Evolutionary conservation across 495 filamentous ascomycete genomes (phyloP).

Genomic region (Penicillium mononematosum): DNA sequence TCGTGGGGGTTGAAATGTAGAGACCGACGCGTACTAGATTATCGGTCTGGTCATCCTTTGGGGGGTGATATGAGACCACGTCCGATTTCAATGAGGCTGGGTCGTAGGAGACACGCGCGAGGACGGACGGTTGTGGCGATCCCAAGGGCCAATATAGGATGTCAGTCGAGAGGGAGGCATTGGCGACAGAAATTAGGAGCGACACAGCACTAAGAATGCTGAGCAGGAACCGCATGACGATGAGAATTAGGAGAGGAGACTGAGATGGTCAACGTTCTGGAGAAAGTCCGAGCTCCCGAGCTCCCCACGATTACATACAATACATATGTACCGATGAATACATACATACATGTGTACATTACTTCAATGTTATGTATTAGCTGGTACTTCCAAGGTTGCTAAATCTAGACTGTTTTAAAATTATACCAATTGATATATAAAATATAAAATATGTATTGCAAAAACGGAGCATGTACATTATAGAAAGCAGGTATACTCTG

Average conservation of each 20-base stretch:
- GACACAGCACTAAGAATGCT: slow-evolving; percentile 20
- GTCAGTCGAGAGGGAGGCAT: slow-evolving; percentile 32
- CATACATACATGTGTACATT: too few relatives aligned
- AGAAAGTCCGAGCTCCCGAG: neutral
- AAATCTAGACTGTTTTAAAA: too few relatives aligned
- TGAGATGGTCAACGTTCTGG: neutral
- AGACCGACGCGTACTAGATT: slow-evolving; percentile 40
- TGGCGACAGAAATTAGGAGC: slow-evolving; percentile 19
- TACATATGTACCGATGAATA: too few relatives aligned
- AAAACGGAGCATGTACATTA: too few relatives aligned
- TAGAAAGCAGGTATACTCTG: neutral
- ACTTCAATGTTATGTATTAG: too few relatives aligned
- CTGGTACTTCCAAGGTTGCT: too few relatives aligned
- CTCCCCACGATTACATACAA: neutral
- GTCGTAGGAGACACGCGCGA: slow-evolving; percentile 45
- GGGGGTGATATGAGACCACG: slow-evolving; percentile 38
- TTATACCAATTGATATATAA: too few relatives aligned
- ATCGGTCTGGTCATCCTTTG: slow-evolving; percentile 18
- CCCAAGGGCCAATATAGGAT: slow-evolving; percentile 44
- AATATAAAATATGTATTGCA: too few relatives aligned
- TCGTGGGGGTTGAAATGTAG: slow-evolving; percentile 28
- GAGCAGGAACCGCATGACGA: slow-evolving; percentile 30
- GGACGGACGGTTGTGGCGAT: slow-evolving; percentile 35
- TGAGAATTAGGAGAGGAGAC: neutral
- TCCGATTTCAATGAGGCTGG: slow-evolving; percentile 31